phyloP scores from a whole-genome alignment of 2,329 filamentous ascomycete species.

The Neonectria faginata region DNA sequence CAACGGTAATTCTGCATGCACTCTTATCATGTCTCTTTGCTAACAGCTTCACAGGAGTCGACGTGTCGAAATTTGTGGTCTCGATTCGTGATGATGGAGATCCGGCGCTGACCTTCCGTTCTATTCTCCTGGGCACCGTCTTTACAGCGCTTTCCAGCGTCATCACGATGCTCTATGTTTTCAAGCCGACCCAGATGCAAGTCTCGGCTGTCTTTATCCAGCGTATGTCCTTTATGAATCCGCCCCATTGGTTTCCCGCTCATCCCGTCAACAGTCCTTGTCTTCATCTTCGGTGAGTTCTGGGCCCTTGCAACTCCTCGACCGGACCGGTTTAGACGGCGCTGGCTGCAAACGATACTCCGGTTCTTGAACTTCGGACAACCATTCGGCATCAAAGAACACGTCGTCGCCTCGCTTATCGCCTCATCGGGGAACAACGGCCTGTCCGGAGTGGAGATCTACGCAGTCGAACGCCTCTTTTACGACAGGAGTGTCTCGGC shows the following conservation, averaged over 20 bases:
- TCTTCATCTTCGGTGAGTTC: neutral
- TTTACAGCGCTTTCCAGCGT: slow-evolving; percentile 34
- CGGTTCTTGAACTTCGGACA: neutral
- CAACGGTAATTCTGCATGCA: neutral
- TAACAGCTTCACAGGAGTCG: slow-evolving; percentile 9
- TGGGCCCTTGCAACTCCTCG: neutral
- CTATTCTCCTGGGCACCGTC: slow-evolving; percentile 30
- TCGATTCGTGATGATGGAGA: slow-evolving; percentile 38
- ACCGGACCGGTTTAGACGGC: neutral
- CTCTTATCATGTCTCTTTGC: neutral
- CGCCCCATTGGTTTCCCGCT: neutral
- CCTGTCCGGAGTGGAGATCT: slow-evolving; percentile 35
- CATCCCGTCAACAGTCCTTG: neutral
- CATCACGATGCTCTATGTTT: slow-evolving; percentile 34
- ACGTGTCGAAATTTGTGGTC: slow-evolving; percentile 38
- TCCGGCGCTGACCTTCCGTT: slow-evolving; percentile 37
- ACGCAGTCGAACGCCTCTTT: slow-evolving; percentile 36
- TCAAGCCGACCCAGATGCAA: slow-evolving; percentile 4
- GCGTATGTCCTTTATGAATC: neutral
- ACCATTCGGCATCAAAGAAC: slow-evolving; percentile 11
- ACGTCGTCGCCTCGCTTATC: slow-evolving; percentile 38
- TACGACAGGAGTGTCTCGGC: slow-evolving; percentile 38
- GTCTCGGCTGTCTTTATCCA: slow-evolving; percentile 4
- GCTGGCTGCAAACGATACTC: neutral
- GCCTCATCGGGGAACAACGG: slow-evolving; percentile 38